Percentiles rank a stretch among this genome's conserved stretches.
phyloP scores from a whole-genome alignment of 2,329 filamentous ascomycete species.

The Rachicladosporium sp. region DNA sequence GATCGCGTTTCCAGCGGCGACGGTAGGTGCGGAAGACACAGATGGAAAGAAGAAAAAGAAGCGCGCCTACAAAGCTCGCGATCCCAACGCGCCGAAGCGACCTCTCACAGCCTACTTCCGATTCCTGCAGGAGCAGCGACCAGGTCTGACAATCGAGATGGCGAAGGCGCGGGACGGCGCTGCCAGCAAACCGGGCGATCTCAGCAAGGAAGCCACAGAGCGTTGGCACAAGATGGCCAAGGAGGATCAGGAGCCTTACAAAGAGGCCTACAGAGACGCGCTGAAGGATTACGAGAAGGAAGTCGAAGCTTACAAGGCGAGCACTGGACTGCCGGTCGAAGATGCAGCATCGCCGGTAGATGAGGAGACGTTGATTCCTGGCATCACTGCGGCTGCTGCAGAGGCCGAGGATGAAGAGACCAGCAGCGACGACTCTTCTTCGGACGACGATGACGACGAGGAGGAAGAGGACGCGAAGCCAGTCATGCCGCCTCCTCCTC shows the following conservation, averaged over 20 bases:
- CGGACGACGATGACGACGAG: conserved; percentile 14
- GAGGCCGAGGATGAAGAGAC: conserved; percentile 12
- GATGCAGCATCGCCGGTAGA: conserved; percentile 21
- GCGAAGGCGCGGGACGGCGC: conserved; percentile 52
- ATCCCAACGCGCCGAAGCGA: conserved; percentile 90
- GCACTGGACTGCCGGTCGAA: conserved; percentile 23
- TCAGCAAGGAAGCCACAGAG: conserved; percentile 75
- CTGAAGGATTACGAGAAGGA: conserved; percentile 45
- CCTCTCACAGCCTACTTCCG: conserved; percentile 91
- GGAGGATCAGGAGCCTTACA: conserved; percentile 58
- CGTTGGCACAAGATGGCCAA: conserved; percentile 71
- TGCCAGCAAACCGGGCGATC: conserved; percentile 63
- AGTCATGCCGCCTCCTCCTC: conserved; percentile 21
- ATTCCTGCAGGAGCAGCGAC: conserved; percentile 79
- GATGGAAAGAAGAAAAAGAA: conserved; percentile 20
- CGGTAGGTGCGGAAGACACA: conserved; percentile 4
- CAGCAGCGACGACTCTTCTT: conserved; percentile 5
- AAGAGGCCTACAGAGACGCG: conserved; percentile 45
- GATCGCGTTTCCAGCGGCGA: conserved; percentile 6
- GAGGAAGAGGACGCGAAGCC: conserved; percentile 22
- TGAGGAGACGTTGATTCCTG: conserved; percentile 25
- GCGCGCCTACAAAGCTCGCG: conserved; percentile 40
- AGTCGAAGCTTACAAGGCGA: conserved; percentile 44
- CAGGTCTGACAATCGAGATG: conserved; percentile 58
- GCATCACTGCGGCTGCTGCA: conserved; percentile 23